phyloP scores from a whole-genome alignment of 495 filamentous ascomycete species.

The Trichoderma erinaceum region DNA sequence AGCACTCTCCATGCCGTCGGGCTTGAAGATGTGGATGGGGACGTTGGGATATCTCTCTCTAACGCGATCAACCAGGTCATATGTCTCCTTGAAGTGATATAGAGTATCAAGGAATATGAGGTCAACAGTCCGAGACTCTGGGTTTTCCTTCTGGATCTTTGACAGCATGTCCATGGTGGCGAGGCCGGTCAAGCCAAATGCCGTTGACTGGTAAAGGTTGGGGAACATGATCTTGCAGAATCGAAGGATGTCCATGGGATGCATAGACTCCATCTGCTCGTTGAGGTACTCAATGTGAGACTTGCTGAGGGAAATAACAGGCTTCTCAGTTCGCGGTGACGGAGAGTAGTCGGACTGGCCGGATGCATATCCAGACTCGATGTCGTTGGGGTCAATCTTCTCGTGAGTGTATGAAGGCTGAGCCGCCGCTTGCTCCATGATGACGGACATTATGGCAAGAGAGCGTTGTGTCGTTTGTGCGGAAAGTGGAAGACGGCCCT shows the following conservation, averaged over 20 bases:
- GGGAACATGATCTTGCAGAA: conserved; percentile 91
- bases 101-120: conserved; percentile 96
- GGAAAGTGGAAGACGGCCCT: neutral
- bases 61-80: conserved; percentile 72
- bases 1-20: conserved; percentile 59
- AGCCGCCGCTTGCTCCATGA: conserved; percentile 25
- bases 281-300: conserved; percentile 88
- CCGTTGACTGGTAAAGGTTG: conserved; percentile 91
- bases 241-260: conserved; percentile 71
- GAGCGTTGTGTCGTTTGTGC: neutral
- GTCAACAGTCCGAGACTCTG: conserved; percentile 61
- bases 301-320: conserved; percentile 70
- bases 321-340: conserved; percentile 44
- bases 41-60: conserved; percentile 68
- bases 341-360: conserved; percentile 89
- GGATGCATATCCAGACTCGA: conserved; percentile 31
- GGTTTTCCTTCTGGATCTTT: conserved; percentile 65
- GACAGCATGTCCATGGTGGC: conserved; percentile 94
- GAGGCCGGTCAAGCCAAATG: conserved; percentile 89
- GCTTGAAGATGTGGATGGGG: conserved; percentile 83
- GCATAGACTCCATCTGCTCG: conserved; percentile 73
- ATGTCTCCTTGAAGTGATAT: conserved; percentile 90
- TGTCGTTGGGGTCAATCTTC: conserved; percentile 22
- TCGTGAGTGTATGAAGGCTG: conserved; percentile 31
- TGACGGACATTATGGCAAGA: conserved; percentile 27